Evolutionary conservation across 2,329 filamentous ascomycete genomes (phyloP).

Genomic region (Seiridium cupressi): DNA sequence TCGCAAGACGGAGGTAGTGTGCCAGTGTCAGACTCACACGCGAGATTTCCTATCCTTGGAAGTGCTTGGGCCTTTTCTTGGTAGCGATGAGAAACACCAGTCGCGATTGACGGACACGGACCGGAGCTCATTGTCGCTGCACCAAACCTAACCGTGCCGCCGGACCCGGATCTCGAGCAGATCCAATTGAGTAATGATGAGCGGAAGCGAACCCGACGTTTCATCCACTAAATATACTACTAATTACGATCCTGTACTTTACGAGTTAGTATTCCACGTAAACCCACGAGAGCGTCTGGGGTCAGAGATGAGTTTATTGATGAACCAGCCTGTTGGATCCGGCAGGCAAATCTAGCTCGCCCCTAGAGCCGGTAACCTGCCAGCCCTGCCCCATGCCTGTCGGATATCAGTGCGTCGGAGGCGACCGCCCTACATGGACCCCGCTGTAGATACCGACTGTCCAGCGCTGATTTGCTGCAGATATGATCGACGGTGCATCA

Average conservation of each 20-base stretch:
- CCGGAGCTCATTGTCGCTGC: too few species aligned
- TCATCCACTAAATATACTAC: too few species aligned
- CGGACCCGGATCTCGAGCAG: too few species aligned
- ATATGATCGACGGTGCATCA: background rate
- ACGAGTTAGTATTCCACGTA: background rate
- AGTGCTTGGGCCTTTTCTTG: too few species aligned
- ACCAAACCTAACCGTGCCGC: too few species aligned
- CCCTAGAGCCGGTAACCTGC: background rate
- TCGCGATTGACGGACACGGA: too few species aligned
- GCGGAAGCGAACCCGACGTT: too few species aligned
- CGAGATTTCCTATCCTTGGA: too few species aligned
- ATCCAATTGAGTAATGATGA: too few species aligned
- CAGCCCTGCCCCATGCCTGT: background rate
- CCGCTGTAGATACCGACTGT: background rate
- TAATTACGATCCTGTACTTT: too few species aligned
- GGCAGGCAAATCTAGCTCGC: background rate
- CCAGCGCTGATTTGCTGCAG: constrained; percentile 2
- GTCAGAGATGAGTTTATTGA: background rate
- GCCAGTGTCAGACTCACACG: too few species aligned
- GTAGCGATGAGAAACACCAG: too few species aligned
- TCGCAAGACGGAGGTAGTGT: background rate
- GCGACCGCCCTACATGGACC: background rate
- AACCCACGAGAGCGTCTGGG: background rate
- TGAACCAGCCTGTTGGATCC: background rate
- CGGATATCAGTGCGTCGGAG: background rate